These are phyloP conservation scores for Triticum monococcum DNA, from an alignment of 176 grass and related monocot species.

Conservation along the genomic window DNA sequence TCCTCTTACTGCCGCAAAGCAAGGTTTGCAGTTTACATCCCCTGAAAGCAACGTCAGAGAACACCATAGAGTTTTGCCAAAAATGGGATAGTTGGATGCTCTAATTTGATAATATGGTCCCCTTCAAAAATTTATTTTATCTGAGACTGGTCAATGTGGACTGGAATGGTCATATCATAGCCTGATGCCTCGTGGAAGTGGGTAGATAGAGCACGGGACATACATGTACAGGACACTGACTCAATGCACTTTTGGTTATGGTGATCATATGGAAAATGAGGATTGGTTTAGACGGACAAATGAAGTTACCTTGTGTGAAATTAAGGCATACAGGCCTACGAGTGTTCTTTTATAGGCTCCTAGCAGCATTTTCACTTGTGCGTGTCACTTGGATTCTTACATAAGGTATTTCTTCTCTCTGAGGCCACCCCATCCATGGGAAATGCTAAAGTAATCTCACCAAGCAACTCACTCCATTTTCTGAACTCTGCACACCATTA, in stretches of 20 bases:
- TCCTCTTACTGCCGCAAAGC: neutral
- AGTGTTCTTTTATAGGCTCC: neutral
- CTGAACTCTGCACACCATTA: conserved; percentile 26
- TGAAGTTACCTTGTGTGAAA: neutral
- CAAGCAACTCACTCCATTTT: conserved; percentile 43
- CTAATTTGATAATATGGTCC: neutral
- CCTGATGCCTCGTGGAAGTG: neutral
- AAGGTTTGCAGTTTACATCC: conserved; percentile 1
- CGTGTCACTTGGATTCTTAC: conserved; percentile 45
- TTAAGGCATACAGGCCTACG: neutral
- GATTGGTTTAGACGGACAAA: neutral
- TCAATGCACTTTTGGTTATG: neutral
- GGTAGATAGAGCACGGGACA: neutral
- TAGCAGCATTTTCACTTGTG: conserved; percentile 36
- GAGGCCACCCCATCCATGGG: conserved; percentile 54
- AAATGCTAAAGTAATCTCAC: conserved; percentile 61
- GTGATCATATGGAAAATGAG: neutral
- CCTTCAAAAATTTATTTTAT: neutral
- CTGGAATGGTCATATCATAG: neutral
- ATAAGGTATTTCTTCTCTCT: conserved; percentile 74
- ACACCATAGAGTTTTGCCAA: neutral
- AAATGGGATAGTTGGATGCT: neutral
- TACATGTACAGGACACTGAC: neutral
- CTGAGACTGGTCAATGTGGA: neutral
- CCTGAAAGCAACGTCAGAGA: conserved; percentile 7